Evolutionary conservation across 2,329 filamentous ascomycete species (phyloP).

Genomic region (Coniochaeta sp.): DNA sequence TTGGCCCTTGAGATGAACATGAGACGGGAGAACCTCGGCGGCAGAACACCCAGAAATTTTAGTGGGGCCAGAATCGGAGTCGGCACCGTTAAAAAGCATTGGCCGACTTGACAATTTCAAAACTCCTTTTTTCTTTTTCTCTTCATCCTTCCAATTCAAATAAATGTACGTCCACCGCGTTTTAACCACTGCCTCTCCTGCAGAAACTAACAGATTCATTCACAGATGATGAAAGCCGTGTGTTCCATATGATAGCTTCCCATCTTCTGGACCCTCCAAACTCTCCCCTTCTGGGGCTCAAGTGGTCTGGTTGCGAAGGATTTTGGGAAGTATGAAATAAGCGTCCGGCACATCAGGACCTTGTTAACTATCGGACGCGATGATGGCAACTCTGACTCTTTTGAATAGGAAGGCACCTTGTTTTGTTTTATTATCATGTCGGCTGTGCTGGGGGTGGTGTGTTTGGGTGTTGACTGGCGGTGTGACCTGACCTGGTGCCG

Average conservation of each 20-base stretch:
- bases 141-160: conserved; percentile 98
- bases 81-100: background rate
- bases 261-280: conserved; percentile 56
- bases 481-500: background rate
- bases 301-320: conserved; percentile 70
- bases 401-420: conserved; percentile 24
- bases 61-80: conserved; percentile 6
- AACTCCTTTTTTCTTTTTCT: conserved; percentile 39
- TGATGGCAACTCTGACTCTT: conserved; percentile 89
- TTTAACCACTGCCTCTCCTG: conserved; percentile 2
- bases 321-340: conserved; percentile 77
- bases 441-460: background rate
- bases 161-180: conserved; percentile 62
- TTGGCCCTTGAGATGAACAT: background rate
- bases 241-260: conserved; percentile 84
- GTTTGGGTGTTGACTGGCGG: background rate
- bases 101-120: conserved; percentile 16
- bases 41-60: background rate
- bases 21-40: background rate
- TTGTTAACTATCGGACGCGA: conserved; percentile 96
- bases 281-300: conserved; percentile 86
- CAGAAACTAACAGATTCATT: conserved; percentile 6
- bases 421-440: background rate
- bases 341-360: conserved; percentile 96
- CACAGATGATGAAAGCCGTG: conserved; percentile 99